Conservation (phyloP, 495 filamentous ascomycete genomes). For the Penicilliopsis zonata region DNA sequence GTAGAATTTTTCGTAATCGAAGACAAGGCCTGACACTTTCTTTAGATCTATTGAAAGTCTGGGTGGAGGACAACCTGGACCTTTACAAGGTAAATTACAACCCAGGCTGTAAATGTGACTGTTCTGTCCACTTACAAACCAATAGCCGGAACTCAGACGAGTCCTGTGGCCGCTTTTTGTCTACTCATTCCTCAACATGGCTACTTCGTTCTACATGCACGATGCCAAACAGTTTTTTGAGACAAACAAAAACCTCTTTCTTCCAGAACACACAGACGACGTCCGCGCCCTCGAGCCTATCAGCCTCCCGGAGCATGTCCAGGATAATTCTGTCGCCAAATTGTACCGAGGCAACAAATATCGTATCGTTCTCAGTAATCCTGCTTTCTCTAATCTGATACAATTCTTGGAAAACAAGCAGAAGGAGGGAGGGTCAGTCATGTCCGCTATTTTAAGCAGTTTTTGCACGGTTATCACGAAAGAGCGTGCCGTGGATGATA, state of each 20-base stretch:
- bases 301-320: constrained; percentile 62
- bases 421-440: constrained; percentile 62
- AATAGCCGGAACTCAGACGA: constrained; percentile 71
- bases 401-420: constrained; percentile 78
- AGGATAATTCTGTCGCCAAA: constrained; percentile 56
- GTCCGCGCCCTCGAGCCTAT: constrained; percentile 56
- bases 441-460: constrained; percentile 63
- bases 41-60: constrained; percentile 55
- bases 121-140: constrained; percentile 14
- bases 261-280: constrained; percentile 64
- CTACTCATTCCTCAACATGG: constrained; percentile 77
- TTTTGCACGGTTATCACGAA: constrained; percentile 61
- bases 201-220: constrained; percentile 55
- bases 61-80: constrained; percentile 83
- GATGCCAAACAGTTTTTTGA: constrained; percentile 64
- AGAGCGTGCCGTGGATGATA: constrained; percentile 61
- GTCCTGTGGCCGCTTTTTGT: constrained; percentile 89
- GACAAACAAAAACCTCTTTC: constrained; percentile 54
- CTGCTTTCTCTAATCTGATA: constrained; percentile 65
- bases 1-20: constrained; percentile 7
- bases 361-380: constrained; percentile 69
- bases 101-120: not conserved
- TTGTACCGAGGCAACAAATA: constrained; percentile 79
- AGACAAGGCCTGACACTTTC: not conserved
- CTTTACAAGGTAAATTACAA: constrained; percentile 67